A percentile compares a stretch with the other conserved stretches of the same genome.
These are phyloP conservation scores for Aspergillus pseudoterreus DNA, from an alignment of 2,329 filamentous ascomycete genomes.

Conservation along the genomic window DNA sequence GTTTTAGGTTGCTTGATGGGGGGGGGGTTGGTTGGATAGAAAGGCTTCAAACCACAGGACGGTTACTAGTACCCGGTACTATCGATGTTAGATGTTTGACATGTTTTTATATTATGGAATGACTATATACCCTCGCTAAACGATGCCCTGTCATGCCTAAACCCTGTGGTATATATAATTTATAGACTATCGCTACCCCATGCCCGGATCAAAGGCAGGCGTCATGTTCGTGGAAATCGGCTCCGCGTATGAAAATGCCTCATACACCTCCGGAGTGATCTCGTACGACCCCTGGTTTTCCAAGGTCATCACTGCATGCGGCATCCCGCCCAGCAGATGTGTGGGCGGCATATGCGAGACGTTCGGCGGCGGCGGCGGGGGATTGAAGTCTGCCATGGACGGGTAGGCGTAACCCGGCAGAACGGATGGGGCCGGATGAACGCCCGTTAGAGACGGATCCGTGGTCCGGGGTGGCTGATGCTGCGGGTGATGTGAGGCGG, in stretches of 20 bases:
- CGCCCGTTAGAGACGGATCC: not conserved
- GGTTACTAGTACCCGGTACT: no score
- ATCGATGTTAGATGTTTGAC: no score
- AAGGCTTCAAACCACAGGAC: no score
- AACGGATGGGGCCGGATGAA: conserved; percentile 7
- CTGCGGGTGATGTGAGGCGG: conserved; percentile 3
- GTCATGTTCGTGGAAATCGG: conserved; percentile 42
- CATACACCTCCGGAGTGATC: conserved; percentile 43
- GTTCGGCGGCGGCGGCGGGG: conserved; percentile 17
- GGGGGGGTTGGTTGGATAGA: no score
- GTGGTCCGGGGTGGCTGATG: conserved; percentile 7
- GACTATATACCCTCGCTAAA: no score
- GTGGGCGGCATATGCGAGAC: conserved; percentile 25
- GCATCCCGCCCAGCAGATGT: conserved; percentile 30
- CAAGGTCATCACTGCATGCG: conserved; percentile 35
- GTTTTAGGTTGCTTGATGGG: not conserved
- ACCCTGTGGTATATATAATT: no score
- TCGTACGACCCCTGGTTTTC: conserved; percentile 37
- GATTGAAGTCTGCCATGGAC: conserved; percentile 19
- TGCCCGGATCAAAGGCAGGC: conserved; percentile 26
- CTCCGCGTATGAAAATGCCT: conserved; percentile 43
- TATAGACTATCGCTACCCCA: conserved; percentile 6
- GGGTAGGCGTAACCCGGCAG: conserved; percentile 20
- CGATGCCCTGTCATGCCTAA: no score
- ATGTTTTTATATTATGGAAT: no score